Percentiles rank a stretch among this genome's conserved stretches.
Evolutionary conservation across 1,284 basidiomycete species (phyloP).

Genomic region (Moesziomyces parantarcticus): DNA sequence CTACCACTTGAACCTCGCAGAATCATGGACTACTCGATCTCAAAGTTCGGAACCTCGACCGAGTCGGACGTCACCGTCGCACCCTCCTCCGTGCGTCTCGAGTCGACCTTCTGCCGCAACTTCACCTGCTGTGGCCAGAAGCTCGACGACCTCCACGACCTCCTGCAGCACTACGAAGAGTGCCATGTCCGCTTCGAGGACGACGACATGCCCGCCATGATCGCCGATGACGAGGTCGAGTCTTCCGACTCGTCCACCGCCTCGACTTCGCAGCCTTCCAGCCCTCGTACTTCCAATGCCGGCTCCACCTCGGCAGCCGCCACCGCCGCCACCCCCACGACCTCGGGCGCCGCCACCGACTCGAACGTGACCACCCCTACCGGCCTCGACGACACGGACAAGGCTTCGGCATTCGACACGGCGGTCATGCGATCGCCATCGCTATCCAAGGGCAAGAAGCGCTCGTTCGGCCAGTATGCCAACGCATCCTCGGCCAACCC

Average conservation of each 20-base stretch:
- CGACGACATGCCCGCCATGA: constrained; percentile 61
- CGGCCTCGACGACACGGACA: constrained; percentile 47
- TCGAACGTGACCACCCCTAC: constrained; percentile 34
- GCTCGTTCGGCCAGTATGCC: constrained; percentile 61
- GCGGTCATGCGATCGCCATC: constrained; percentile 60
- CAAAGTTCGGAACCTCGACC: constrained; percentile 59
- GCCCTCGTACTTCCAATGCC: constrained; percentile 52
- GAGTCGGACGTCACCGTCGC: constrained; percentile 64
- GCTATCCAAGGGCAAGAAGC: constrained; percentile 63
- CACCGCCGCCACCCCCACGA: constrained; percentile 27
- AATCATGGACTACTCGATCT: constrained; percentile 65
- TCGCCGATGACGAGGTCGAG: constrained; percentile 60
- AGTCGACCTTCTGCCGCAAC: constrained; percentile 66
- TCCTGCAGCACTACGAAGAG: constrained; percentile 67
- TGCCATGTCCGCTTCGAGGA: constrained; percentile 66
- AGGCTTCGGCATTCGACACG: constrained; percentile 63
- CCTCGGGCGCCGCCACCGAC: constrained; percentile 13
- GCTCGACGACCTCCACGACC: constrained; percentile 65
- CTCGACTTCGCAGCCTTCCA: constrained; percentile 55
- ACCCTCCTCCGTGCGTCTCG: constrained; percentile 61
- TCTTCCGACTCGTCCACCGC: constrained; percentile 54
- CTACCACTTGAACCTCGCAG: constrained; percentile 18
- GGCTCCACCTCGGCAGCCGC: constrained; percentile 22
- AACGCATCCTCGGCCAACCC: constrained; percentile 35
- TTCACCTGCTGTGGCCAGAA: constrained; percentile 65